phyloP scores from a whole-genome alignment of 148 eudicot genomes.

The Linanthus parryae region DNA sequence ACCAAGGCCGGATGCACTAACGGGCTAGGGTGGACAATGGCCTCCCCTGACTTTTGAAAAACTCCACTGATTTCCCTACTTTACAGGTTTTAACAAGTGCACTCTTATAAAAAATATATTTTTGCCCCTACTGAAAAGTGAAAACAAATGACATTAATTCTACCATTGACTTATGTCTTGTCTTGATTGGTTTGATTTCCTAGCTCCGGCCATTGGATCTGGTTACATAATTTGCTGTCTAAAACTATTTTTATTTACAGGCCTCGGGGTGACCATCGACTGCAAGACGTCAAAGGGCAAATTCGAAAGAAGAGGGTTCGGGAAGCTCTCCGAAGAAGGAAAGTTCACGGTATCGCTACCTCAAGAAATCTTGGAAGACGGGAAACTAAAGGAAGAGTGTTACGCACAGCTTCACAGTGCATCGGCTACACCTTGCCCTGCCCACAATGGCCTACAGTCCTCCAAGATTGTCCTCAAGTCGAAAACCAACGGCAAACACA shows the following conservation, averaged over 20 bases:
- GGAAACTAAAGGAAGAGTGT: conserved; percentile 33
- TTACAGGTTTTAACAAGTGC: too few relatives aligned
- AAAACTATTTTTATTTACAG: conserved; percentile 5
- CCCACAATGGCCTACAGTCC: conserved; percentile 30
- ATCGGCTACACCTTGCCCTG: conserved; percentile 34
- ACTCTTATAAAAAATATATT: too few relatives aligned
- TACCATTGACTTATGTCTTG: too few relatives aligned
- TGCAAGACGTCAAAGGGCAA: conserved; percentile 39
- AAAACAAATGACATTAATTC: too few relatives aligned
- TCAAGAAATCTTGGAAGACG: conserved; percentile 25
- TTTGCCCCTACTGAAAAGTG: too few relatives aligned
- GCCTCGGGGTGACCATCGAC: conserved; percentile 35
- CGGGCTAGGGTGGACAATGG: too few relatives aligned
- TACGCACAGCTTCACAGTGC: conserved; percentile 49
- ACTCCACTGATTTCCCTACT: too few relatives aligned
- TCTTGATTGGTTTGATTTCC: too few relatives aligned
- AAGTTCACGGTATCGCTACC: conserved; percentile 34
- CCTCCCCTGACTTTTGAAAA: too few relatives aligned
- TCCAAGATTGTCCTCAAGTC: conserved; percentile 30
- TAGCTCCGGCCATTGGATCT: too few relatives aligned
- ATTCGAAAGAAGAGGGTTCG: conserved; percentile 24
- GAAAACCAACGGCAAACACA: conserved; percentile 17
- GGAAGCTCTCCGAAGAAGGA: conserved; percentile 34
- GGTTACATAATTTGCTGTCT: too few relatives aligned
- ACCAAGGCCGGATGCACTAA: too few relatives aligned